Percentiles rank a stretch among this genome's conserved stretches.
Evolutionary conservation across 2,329 filamentous ascomycete species (phyloP).

Genomic region (Cladophialophora immunda): DNA sequence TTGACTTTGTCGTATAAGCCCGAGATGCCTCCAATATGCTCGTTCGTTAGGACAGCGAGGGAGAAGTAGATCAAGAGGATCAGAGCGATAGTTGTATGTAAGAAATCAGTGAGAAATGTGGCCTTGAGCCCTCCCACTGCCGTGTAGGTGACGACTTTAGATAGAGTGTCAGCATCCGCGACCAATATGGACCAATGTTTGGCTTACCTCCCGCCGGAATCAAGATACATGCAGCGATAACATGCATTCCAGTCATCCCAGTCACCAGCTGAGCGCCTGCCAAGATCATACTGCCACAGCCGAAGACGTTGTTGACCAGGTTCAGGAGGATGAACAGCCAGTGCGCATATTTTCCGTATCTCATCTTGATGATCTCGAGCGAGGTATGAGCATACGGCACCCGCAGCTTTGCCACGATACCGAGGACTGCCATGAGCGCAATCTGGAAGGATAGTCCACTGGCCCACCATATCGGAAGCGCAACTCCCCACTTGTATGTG

Average conservation of each 20-base stretch:
- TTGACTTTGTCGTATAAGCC: conserved; percentile 48
- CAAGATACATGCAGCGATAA: conserved; percentile 56
- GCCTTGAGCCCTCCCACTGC: conserved; percentile 60
- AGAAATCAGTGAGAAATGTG: conserved; percentile 59
- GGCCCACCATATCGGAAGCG: conserved; percentile 51
- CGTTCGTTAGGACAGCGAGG: conserved; percentile 24
- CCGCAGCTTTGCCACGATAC: conserved; percentile 59
- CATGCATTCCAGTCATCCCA: conserved; percentile 59
- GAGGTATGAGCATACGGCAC: conserved; percentile 62
- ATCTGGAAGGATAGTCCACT: conserved; percentile 58
- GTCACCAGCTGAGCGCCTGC: conserved; percentile 55
- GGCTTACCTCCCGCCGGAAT: conserved; percentile 56
- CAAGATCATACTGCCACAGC: conserved; percentile 57
- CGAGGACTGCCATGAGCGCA: conserved; percentile 59
- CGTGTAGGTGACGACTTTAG: conserved; percentile 46
- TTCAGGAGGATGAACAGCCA: conserved; percentile 54
- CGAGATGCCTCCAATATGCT: conserved; percentile 23
- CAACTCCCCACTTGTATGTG: conserved; percentile 48
- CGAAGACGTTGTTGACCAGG: conserved; percentile 53
- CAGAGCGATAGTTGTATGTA: conserved; percentile 59
- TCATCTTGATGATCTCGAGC: conserved; percentile 59
- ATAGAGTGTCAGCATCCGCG: conserved; percentile 10
- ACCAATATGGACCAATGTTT: not conserved
- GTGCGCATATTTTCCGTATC: conserved; percentile 56
- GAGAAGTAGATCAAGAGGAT: conserved; percentile 55